Evolutionary conservation across 1,139 yeast species (phyloP), one percentile per base, ranked within the genome.

Genomic region (Pichiaceae sp.): DNA sequence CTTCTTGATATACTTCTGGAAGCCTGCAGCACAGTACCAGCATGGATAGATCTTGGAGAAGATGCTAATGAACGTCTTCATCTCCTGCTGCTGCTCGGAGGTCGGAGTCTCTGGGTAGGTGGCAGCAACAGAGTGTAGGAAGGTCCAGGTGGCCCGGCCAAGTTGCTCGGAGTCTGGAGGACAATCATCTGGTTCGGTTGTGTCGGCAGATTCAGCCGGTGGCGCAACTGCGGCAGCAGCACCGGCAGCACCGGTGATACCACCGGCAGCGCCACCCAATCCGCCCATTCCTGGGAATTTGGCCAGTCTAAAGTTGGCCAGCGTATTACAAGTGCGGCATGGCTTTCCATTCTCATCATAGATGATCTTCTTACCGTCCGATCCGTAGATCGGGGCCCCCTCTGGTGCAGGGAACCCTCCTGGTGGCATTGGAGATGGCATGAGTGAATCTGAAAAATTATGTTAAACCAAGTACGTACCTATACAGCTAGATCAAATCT

Each of bases 91-190:
- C 47, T 86, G 76, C 19, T 63, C 61, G 4, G 53, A 53, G 4
- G 72, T 56, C 1, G 98, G 94, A 1, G 53, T 57, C 28, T 70
- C 78, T 0, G 98, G 97, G 52, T 86, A 93, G 16, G 74, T 74
- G 3, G 97, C 96, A 0, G 97, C 96, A 43, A 89, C 72, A 0
- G 95, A 72, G 52, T 91, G 99, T 32, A 91, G 65, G 33, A 91
- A 69, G 1, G 95, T 86, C 99, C 99, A 91, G 3, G 96, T 78
- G 0, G 95, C 75, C 38, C 78, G 68, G 1, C 99, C 99, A 6
- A 91, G 62, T 42, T 70, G 68, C 37, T 72, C 81, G 9, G 83
- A 93, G 60, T 87, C 97, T 0, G 97, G 91, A 1, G 98, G 98
- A 43, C 84, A 78, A 30, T 72, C 79, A 35, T 66, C 65, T 4